phyloP scores from a whole-genome alignment of 352 stramenopile species.

The Pythium chondricola region DNA sequence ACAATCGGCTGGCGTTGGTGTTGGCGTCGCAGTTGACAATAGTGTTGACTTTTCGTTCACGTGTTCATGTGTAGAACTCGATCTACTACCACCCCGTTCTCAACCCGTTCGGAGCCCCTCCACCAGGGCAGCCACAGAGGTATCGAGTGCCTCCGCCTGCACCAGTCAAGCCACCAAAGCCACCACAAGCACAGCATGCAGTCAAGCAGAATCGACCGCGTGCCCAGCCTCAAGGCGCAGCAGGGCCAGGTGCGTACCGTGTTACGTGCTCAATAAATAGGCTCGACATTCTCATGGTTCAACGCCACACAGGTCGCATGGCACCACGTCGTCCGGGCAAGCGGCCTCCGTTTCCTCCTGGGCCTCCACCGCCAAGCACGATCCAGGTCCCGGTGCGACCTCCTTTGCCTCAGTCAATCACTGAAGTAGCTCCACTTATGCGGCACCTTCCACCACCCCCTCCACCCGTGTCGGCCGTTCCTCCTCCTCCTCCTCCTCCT shows the following conservation, averaged over 20 bases:
- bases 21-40: background rate
- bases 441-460: slow-evolving; percentile 1
- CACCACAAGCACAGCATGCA: background rate
- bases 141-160: slow-evolving; percentile 35
- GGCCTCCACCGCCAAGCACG: slow-evolving; percentile 43
- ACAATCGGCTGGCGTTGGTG: background rate
- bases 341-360: slow-evolving; percentile 43
- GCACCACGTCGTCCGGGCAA: slow-evolving; percentile 40
- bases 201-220: background rate
- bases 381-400: slow-evolving; percentile 57
- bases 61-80: slow-evolving; percentile 37
- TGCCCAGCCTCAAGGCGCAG: slow-evolving; percentile 4
- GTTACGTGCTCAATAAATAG: background rate
- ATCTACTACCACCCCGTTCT: slow-evolving; percentile 80
- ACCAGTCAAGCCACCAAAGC: background rate
- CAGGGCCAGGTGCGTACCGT: slow-evolving; percentile 1
- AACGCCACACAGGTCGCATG: background rate
- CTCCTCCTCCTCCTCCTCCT: slow-evolving; percentile 12
- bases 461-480: background rate
- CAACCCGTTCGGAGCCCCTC: slow-evolving; percentile 68
- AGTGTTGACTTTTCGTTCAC: background rate
- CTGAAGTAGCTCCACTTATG: slow-evolving; percentile 9
- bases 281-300: background rate
- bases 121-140: slow-evolving; percentile 52
- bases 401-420: slow-evolving; percentile 34